Evolutionary conservation across 371 early-diverging fungal species (phyloP), one percentile per base, ranked within the genome.

Genomic region (Mucor lusitanicus): DNA sequence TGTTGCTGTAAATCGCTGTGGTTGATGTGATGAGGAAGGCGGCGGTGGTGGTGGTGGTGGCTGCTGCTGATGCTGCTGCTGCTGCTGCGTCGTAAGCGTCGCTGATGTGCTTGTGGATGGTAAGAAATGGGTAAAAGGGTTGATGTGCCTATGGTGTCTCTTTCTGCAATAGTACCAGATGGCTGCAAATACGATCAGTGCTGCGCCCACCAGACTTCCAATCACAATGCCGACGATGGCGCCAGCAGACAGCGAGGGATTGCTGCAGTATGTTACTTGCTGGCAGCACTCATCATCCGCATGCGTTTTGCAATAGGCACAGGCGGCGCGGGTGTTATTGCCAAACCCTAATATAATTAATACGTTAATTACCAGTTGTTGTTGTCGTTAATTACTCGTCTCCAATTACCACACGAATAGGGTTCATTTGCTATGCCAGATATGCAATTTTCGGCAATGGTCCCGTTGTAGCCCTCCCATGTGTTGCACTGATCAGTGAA

Each of bases 381-480:
- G 17, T 28, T 15, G 30, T 6, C 30, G 27, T 15, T 35, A 59
- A 40, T 44, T 21, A 46, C 12, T 21, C 11, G 50, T 21, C 30
- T 30, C 30, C 11, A 50, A 50, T 67, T 75, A 80, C 81, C 81
- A 67, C 81, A 80, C 25, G 74, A 65, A 50, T 74, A 76, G 33
- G 78, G 78, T 35, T 80, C 81, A 56, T 80, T 80, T 11, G 73
- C 81, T 28, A 71, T 69, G n/a, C 81, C 81, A 0, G 71, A 67
- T 17, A 80, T 69, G 59, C 81, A 80, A 27, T 59, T 70, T 13
- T 64, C 39, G 6, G 30, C 19, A 7, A 64, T 44, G 2, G 73
- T 70, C 0, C 75, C 80, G 60, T 72, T 71, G 25, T 63, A 74
- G 4, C 71, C 81, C 39, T 72, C 68, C 71, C 72, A 73, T n/a